Evolutionary conservation across 352 stramenopile genomes (phyloP).

Genomic region (Phytopythium oedochilum): DNA sequence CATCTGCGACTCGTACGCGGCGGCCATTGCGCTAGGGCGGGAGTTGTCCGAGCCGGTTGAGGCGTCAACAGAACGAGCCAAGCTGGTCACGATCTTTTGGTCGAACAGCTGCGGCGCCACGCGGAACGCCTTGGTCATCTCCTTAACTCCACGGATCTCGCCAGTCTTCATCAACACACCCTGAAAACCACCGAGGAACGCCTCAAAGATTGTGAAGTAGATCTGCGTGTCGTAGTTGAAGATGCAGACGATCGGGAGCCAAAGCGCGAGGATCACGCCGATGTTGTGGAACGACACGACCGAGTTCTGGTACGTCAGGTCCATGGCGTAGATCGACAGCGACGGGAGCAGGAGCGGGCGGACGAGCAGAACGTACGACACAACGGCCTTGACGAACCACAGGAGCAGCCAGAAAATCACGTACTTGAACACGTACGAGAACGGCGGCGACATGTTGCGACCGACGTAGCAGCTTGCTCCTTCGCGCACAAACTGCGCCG

Average conservation of each 20-base stretch:
- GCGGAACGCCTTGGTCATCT: conserved; percentile 75
- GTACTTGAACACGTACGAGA: conserved; percentile 61
- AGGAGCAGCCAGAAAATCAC: conserved; percentile 58
- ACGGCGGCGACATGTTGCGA: conserved; percentile 54
- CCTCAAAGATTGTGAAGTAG: conserved; percentile 78
- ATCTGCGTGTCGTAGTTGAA: conserved; percentile 83
- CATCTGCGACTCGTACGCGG: conserved; percentile 75
- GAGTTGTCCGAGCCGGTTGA: conserved; percentile 32
- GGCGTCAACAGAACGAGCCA: conserved; percentile 55
- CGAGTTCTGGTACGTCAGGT: conserved; percentile 59
- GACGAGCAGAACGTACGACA: conserved; percentile 68
- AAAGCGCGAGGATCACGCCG: conserved; percentile 58
- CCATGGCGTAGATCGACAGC: conserved; percentile 69
- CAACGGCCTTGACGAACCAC: conserved; percentile 44
- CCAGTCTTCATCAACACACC: conserved; percentile 73
- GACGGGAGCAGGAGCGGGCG: conserved; percentile 61
- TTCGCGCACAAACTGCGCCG: conserved; percentile 68
- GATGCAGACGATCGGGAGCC: conserved; percentile 62
- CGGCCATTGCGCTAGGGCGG: conserved; percentile 38
- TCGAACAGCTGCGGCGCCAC: conserved; percentile 74
- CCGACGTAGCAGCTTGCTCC: conserved; percentile 69
- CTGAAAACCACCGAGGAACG: conserved; percentile 54
- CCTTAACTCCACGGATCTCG: conserved; percentile 59
- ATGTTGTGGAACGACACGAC: conserved; percentile 75
- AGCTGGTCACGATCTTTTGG: conserved; percentile 64